Evolutionary conservation across 2,329 filamentous ascomycete genomes (phyloP), one percentile per base, ranked within the genome.

Genomic region (Calonectria pseudoreteaudii): DNA sequence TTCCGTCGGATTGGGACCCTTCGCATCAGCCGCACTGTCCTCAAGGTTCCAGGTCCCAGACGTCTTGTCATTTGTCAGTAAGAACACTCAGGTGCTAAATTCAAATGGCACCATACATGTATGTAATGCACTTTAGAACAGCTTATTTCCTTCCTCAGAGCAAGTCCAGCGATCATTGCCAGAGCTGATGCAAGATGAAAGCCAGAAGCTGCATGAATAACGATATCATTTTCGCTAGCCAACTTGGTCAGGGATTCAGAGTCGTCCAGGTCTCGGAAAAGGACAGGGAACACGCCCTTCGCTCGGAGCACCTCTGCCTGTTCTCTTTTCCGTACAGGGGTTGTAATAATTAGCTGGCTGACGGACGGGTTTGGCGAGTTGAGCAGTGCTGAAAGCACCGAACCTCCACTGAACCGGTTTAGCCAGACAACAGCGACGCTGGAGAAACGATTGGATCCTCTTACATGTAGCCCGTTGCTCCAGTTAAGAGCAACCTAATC

Each of bases 401-500:
- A 71, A 7, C 75, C 73, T 6, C 73, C 73, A 26, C 74, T 72
- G n/a, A 34, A 16, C 10, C 41, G 38, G 30, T 30, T 49, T 49
- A 49, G 41, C 11, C 26, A 23, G 16, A 41, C 11, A 6, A n/a
- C 3, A 9, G 11, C 34, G 11, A n/a, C 14, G 16, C 11, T 4
- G 9, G 8, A 31, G 36, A 20, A 23, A 58, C 13, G 10, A 44
- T 2, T 26, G 7, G 20, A 4, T 18, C 18, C 14, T 41, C 23
- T 70, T 68, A 74, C 68, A 75, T 56, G 0, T 75, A 76, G 18
- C 73, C 71, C 1, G 70, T 72, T 1, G 68, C 73, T n/a, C 75
- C 70, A 3, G 68, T 76, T 0, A 72, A 8, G 7, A 76, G 68
- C 13, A 75, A 28, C 3, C 31, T 71, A 28, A 30, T 18, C 34